Percentiles rank a stretch among this genome's conserved stretches.
These are phyloP conservation scores for Verticillium nonalfalfae DNA, from an alignment of 2,329 filamentous ascomycete genomes.

Conservation along the genomic window DNA sequence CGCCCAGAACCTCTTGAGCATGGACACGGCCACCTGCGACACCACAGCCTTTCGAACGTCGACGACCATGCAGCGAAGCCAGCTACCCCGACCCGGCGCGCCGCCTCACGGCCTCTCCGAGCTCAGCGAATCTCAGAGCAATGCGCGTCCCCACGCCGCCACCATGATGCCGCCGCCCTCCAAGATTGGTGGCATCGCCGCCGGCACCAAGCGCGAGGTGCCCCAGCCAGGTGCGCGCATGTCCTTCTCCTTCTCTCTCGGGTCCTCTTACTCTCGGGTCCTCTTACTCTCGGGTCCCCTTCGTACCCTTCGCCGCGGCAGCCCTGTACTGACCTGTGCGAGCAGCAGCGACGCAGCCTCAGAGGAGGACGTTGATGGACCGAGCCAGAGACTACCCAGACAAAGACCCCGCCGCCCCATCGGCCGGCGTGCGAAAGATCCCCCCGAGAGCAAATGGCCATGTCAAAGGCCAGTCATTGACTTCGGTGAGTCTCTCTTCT, in stretches of 20 bases:
- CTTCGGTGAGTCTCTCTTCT: conserved; percentile 1
- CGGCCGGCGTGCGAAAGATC: not conserved
- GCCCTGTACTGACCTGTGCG: conserved; percentile 5
- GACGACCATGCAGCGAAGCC: conserved; percentile 13
- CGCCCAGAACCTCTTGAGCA: conserved; percentile 20
- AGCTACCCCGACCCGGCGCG: conserved; percentile 12
- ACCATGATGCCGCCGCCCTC: conserved; percentile 28
- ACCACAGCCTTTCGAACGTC: conserved; percentile 22
- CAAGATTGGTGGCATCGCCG: conserved; percentile 21
- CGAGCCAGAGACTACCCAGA: conserved; percentile 44
- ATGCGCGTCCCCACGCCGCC: conserved; percentile 40
- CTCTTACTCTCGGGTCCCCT: too few species aligned
- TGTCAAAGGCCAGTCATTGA: conserved; percentile 4
- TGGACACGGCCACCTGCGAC: conserved; percentile 23
- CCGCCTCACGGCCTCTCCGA: conserved; percentile 37
- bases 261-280: too few species aligned
- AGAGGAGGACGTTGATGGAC: conserved; percentile 53
- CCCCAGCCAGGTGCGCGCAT: conserved; percentile 34
- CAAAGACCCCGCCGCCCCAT: conserved; percentile 29
- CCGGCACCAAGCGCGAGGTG: conserved; percentile 42
- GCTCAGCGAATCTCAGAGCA: conserved; percentile 55
- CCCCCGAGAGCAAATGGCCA: conserved; percentile 4
- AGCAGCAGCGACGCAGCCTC: conserved; percentile 51
- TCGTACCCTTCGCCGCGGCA: too few species aligned
- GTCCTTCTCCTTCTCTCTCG: not conserved